Percentiles rank a stretch among this genome's conserved stretches.
Evolutionary conservation across 192 early-diverging fungal species (phyloP).

Genomic region (Geosiphon pyriformis): DNA sequence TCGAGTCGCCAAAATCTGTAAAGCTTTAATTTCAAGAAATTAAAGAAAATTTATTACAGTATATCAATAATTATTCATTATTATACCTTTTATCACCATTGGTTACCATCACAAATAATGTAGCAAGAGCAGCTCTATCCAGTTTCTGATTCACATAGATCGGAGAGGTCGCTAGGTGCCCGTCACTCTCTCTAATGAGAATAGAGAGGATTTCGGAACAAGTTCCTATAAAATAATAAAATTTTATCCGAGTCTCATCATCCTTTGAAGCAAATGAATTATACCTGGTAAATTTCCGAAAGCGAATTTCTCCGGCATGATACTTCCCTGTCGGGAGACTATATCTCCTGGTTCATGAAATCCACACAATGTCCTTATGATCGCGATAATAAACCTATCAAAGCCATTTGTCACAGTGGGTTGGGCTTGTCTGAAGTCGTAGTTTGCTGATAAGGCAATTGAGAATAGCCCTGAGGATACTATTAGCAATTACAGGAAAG

Average conservation of each 20-base stretch:
- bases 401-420: background rate
- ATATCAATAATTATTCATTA: too few relatives aligned
- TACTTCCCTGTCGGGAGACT: background rate
- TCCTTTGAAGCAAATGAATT: too few relatives aligned
- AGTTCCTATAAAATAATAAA: too few relatives aligned
- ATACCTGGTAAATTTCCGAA: conserved; percentile 9
- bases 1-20: background rate
- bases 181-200: background rate
- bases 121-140: conserved; percentile 6
- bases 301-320: background rate
- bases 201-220: background rate
- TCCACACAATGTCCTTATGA: conserved; percentile 2
- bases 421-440: background rate
- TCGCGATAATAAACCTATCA: conserved; percentile 2
- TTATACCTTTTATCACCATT: background rate
- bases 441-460: background rate
- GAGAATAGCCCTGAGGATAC: background rate
- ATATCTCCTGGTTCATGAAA: background rate
- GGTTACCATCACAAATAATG: conserved; percentile 6
- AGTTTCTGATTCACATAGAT: background rate
- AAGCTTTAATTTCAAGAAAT: too few relatives aligned
- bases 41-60: too few relatives aligned
- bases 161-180: too few relatives aligned
- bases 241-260: too few relatives aligned
- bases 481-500: background rate